Evolutionary conservation across 495 filamentous ascomycete species (phyloP), one percentile per base, ranked within the genome.

Genomic region (Neurospora sp.): DNA sequence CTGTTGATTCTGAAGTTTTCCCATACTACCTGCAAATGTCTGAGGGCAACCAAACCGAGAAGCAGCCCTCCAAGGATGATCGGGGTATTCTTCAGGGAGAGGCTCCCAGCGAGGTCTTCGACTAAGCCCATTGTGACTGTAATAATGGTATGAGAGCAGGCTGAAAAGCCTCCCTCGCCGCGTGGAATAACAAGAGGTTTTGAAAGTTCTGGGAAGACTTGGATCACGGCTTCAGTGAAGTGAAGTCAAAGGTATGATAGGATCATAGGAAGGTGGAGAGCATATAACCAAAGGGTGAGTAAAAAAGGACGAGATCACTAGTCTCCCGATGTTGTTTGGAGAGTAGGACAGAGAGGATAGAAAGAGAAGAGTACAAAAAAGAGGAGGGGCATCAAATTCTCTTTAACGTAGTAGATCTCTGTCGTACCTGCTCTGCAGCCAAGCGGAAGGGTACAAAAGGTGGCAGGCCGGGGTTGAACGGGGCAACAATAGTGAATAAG

Each of bases 51-150:
- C 39, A 69, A 78, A 48, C 76, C 74, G 48, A 83, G 65, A 16
- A 77, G 65, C 31, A 83, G 76, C 44, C 77, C 48, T 27, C 76
- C 77, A 31, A 77, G 74, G 16, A 74, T 68, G 38, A 83, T 20
- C 61, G 79, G 65, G 45, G 78, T 71, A 8, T 72, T 75, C 76
- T 79, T 80, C 53, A 78, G 48, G 70, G 84, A 84, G 74, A 79
- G 75, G 76, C 78, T 73, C 68, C 81, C 82, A 71, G 84, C 38
- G 14, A 77, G 41, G 37, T 76, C 69, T 70, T 83, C 81, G 68
- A 84, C 69, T 10, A 86, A 74, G 16, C 82, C 82, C 84, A 86
- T 86, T n/a, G 71, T 77, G 75, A 70, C 8, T n/a, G 69, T 42
- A 27, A 22, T 14, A 27, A 14, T 27, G 45, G 10, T 59, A 59